phyloP scores from a whole-genome alignment of 2,329 filamentous ascomycete species.

The Alternaria gansuensis region DNA sequence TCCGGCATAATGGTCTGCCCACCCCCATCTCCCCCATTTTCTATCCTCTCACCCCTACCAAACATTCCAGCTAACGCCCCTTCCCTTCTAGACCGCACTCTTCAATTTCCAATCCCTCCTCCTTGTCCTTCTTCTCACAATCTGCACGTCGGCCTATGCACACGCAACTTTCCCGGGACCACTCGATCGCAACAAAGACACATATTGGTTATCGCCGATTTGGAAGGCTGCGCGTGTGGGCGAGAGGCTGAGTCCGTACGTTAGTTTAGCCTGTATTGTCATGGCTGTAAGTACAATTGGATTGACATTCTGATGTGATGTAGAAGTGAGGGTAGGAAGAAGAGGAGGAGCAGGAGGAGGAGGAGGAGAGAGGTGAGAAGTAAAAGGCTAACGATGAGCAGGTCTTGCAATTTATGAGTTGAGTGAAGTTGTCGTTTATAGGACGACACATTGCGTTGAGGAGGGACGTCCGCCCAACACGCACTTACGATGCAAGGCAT shows the following conservation, averaged over 20 bases:
- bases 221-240: slow-evolving; percentile 96
- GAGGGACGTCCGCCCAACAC: not conserved
- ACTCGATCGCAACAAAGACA: slow-evolving; percentile 91
- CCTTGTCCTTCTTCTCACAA: slow-evolving; percentile 90
- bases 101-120: slow-evolving; percentile 99
- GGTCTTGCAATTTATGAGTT: slow-evolving; percentile 45
- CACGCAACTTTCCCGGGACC: slow-evolving; percentile 89
- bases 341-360: not conserved
- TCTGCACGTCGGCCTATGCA: slow-evolving; percentile 94
- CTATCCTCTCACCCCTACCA: not conserved
- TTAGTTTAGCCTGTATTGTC: slow-evolving; percentile 88
- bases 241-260: slow-evolving; percentile 91
- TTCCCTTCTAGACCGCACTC: slow-evolving; percentile 76
- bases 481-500: slow-evolving; percentile 11
- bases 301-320: not conserved
- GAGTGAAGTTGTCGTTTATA: not conserved
- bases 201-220: slow-evolving; percentile 81
- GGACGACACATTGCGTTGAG: not conserved
- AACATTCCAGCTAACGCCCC: slow-evolving; percentile 7
- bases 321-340: not conserved
- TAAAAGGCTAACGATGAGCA: slow-evolving; percentile 12
- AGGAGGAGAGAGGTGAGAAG: not conserved
- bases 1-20: slow-evolving; percentile 24
- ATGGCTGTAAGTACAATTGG: slow-evolving; percentile 75
- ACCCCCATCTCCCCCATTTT: not conserved